Evolutionary conservation across 305 asterid genomes (phyloP).

Genomic region (Fraxinus floribunda): DNA sequence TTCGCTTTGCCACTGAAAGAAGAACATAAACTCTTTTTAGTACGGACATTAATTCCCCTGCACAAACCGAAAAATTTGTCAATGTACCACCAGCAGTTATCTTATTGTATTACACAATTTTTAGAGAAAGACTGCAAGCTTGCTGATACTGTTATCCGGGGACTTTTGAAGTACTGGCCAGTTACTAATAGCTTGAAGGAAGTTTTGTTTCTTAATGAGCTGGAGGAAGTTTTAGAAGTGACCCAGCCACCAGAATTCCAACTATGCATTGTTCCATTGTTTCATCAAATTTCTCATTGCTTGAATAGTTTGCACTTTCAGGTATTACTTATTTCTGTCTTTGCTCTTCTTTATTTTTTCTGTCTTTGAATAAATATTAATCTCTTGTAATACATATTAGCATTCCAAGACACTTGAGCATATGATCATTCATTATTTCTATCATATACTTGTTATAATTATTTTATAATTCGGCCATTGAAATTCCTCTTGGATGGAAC

Average conservation of each 20-base stretch:
- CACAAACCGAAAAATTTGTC: constrained; percentile 79
- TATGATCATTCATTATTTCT: not conserved
- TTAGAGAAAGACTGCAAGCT: constrained; percentile 85
- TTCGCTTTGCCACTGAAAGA: constrained; percentile 82
- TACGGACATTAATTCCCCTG: constrained; percentile 68
- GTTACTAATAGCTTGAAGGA: constrained; percentile 79
- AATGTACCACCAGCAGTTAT: constrained; percentile 81
- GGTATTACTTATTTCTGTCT: constrained; percentile 37
- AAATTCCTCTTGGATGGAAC: not conserved
- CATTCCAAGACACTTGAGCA: not conserved
- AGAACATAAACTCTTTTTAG: constrained; percentile 76
- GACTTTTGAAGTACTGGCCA: constrained; percentile 78
- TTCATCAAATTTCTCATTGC: constrained; percentile 66
- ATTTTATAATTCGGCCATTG: not conserved
- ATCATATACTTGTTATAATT: not conserved
- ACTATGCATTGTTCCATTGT: constrained; percentile 77
- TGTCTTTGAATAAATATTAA: not conserved
- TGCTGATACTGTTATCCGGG: constrained; percentile 71
- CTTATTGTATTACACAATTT: constrained; percentile 68
- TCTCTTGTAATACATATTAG: not conserved
- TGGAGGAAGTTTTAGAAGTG: constrained; percentile 80
- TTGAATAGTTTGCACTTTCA: constrained; percentile 77
- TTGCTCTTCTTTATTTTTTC: not conserved
- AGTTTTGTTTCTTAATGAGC: constrained; percentile 77
- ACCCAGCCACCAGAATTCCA: constrained; percentile 74